Base-by-base conservation (phyloP, 805 yeast genomes). In the Candida sithepensis region DNA sequence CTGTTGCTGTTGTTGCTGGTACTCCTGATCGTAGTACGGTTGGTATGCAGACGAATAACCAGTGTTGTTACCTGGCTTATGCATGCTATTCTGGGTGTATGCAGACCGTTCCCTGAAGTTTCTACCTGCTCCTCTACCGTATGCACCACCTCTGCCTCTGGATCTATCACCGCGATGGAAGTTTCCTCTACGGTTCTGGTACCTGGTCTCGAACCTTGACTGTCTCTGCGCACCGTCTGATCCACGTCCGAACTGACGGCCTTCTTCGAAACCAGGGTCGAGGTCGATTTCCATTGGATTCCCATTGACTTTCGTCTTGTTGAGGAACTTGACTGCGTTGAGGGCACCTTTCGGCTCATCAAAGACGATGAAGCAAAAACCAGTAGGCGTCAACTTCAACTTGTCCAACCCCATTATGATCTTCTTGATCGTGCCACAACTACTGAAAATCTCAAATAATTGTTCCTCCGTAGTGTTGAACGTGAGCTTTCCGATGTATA, bases 321-420 rank as follows among this genome's bases (percentile, higher is more conserved):
- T 83, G 43, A 94, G 70, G 60, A 82, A 92, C 64, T 89, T 87
- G 62, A 92, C 80, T 2, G 97, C 87, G 54, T 85, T 81, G 45
- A 90, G 71, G 2, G 97, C 89, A 43, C 88, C 90, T 43, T 75
- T 74, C 39, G 83, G 82, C 24, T 71, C 65, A 45, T 76, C 77
- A 64, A 84, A 94, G 41, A 89, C 85, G 36, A 94, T 90, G 63
- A 94, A 94, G 63, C 97, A 91, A 66, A 94, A 92, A 16, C 99
- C 98, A 63, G 98, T 91, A 2, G 99, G 99, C 1, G 97, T 91
- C 59, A 84, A 81, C 55, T 87, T 85, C 63, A 84, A 84, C 54
- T 97, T 77, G 65, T 94, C 97, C 33, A 94, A 76, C 0, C 99
- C 99, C 98, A 94, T 94, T 44, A 92, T 82, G 38, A 91, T 87